phyloP scores from a whole-genome alignment of 2,329 filamentous ascomycete genomes.

The Aureobasidium sp. region DNA sequence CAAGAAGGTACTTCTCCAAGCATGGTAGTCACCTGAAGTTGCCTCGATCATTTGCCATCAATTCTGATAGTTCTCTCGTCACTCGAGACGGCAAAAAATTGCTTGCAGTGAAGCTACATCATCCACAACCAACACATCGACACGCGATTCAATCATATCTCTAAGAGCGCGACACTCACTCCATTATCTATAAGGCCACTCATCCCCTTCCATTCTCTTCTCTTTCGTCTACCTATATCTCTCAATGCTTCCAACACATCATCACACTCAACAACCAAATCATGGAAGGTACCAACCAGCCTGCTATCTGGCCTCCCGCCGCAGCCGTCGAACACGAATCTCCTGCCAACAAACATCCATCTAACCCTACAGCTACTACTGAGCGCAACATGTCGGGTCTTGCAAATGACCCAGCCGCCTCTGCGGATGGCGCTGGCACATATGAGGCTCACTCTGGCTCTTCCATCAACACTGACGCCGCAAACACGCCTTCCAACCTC shows the following conservation, averaged over 20 bases:
- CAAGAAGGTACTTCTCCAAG: neutral
- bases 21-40: neutral
- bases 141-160: no score
- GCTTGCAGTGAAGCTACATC: neutral
- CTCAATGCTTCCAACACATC: neutral
- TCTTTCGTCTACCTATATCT: neutral
- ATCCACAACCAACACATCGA: no score
- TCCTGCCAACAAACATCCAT: neutral
- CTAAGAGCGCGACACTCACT: no score
- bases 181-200: no score
- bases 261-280: neutral
- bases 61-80: no score
- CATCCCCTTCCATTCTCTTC: neutral
- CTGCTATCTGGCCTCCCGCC: neutral
- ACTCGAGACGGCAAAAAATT: neutral
- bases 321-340: constrained; percentile 7
- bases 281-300: constrained; percentile 2
- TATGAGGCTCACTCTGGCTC: neutral
- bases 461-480: neutral
- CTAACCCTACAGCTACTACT: neutral
- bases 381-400: neutral
- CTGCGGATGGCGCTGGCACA: neutral
- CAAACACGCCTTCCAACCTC: neutral
- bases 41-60: neutral
- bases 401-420: neutral